Base-by-base conservation (phyloP, 148 eudicot genomes). In the Hydrangea macrophylla region DNA sequence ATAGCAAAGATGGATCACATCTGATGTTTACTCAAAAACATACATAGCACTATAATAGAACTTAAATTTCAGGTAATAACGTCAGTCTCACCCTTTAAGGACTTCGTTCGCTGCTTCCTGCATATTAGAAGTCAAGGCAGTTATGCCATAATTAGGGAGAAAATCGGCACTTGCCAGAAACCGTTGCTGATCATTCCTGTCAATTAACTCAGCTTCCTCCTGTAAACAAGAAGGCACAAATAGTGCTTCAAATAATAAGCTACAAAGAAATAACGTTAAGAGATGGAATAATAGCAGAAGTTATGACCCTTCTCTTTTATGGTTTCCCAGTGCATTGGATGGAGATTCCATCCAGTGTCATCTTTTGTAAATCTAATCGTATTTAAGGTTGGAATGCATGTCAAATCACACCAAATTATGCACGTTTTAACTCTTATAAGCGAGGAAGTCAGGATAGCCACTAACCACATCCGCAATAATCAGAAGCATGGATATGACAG, bases 151-250 rank as follows among this genome's bases (percentile, higher is more conserved):
- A 62, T 75, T 87, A 42, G 91, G 82, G 50, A 94, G 84, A 74
- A 70, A 94, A 81, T 94, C 99, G 18, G 94, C 89, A 81, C 74
- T 83, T 42, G 85, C 80, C 73, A 94, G 65, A 79, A 85, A 94
- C 77, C 81, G 85, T 62, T 84, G 91, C 70, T 88, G 83, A 73
- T 94, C 97, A 66, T 84, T 78, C 63, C 81, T 77, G 70, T 87
- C 90, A 63, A 91, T 84, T 48, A 81, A 73, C 73, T 84, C 87
- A 58, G 74, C 78, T 77, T 94, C 96, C 73, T 90, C 99, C 99
- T 94, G 83, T 57, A 79, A 39, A 44, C 25, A 45, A 26, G 62
- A 27, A 59, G 31, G 25, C 15, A 23, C 33, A 53, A 15, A 11
- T 22, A 64, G 27, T 28, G 18, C 51, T 22, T 66, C 53, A 13